Evolutionary conservation across 306 rosid species (phyloP).

Genomic region (Dicorynia guianensis): DNA sequence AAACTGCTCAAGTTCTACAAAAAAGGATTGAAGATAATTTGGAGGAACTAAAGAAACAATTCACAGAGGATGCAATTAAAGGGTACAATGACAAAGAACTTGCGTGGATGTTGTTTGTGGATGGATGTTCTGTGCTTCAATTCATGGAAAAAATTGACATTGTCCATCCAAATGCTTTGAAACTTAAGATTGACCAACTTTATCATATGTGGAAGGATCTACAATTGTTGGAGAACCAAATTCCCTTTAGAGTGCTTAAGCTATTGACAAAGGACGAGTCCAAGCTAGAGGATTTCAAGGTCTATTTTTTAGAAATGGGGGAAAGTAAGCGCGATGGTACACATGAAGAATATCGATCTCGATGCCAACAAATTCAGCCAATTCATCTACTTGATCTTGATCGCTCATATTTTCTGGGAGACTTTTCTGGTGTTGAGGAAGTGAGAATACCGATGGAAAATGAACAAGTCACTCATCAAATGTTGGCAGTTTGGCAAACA

Average conservation of each 20-base stretch:
- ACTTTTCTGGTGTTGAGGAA: too few species aligned
- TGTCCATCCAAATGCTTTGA: not conserved
- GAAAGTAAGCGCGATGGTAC: too few species aligned
- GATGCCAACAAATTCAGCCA: too few species aligned
- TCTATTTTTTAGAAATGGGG: too few species aligned
- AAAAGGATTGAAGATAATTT: not conserved
- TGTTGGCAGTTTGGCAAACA: not conserved
- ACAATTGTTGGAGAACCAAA: not conserved
- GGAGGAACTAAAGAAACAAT: not conserved
- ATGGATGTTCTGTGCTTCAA: constrained; percentile 32
- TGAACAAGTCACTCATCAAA: too few species aligned
- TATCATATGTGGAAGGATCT: not conserved
- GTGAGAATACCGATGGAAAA: too few species aligned
- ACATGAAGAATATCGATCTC: too few species aligned
- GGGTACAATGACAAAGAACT: not conserved
- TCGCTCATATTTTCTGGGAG: too few species aligned
- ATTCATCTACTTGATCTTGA: too few species aligned
- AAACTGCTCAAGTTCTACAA: too few species aligned
- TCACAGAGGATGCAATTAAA: not conserved
- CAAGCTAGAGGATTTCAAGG: too few species aligned
- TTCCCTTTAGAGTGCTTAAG: constrained; percentile 1
- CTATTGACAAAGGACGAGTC: not conserved
- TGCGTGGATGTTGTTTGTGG: constrained; percentile 29
- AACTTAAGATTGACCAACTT: not conserved
- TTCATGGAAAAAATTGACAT: not conserved